Base-by-base conservation (phyloP, 169 alveolate species). In the Eimeria necatrix region DNA sequence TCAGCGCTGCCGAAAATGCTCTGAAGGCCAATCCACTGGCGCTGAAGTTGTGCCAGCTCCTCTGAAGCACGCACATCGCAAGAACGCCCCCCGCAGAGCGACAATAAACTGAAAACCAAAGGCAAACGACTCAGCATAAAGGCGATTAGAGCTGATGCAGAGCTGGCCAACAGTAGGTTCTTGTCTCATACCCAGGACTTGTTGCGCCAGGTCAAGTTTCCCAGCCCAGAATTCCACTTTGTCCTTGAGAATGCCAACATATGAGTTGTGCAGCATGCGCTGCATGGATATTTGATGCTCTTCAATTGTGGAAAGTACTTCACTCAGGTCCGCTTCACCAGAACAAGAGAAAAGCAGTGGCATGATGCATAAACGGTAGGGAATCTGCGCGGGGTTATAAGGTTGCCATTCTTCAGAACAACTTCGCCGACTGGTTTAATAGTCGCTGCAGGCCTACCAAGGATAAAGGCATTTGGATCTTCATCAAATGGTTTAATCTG, bases 251-350 rank as follows among this genome's bases (percentile, higher is more conserved):
- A 98, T 99, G 56, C 97, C 98, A 91, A 97, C 98, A 96, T 96
- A 98, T 7, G 99, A 98, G 41, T 98, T 97, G 95, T 98, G 97
- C 93, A 97, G 98, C 98, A 98, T 97, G 64, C 98, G 98, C 94
- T 98, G 97, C 26, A 98, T 97, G 61, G 98, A 97, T 87, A 98
- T 94, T 4, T 97, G 96, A 93, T 97, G 98, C 78, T 98, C 98
- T 94, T 98, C 99, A 32, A 98, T 95, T 64, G 96, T 96, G 73
- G 97, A 95, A 91, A 97, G 93, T 56, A 98, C 95, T 52, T 97
- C 99, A 78, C 88, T 52, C 48, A 93, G 26, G 60, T 93, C 95
- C 46, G 71, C 95, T 90, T 88, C 64, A 9, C 32, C 74, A 32
- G 52, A 20, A 53, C 91, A 56, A 24, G 91, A 83, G 18, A 18